These are phyloP conservation scores for Nasturtium officinale DNA, from an alignment of 345 rosid species.

Conservation along the genomic window DNA sequence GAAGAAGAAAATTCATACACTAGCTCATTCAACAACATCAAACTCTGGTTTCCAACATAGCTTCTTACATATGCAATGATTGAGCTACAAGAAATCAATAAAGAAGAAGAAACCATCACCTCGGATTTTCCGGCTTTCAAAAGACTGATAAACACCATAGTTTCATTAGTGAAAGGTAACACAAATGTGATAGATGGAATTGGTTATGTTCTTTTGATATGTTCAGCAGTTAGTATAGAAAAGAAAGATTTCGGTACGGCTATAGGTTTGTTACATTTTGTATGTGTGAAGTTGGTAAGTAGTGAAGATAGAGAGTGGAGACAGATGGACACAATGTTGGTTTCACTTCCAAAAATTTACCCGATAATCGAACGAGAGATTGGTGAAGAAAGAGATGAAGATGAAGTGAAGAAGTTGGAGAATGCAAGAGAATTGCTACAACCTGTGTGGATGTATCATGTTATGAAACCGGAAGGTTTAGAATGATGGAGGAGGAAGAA, in stretches of 20 bases:
- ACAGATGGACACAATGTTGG: constrained; percentile 70
- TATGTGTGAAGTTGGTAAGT: constrained; percentile 58
- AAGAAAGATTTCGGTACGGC: constrained; percentile 59
- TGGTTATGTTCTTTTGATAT: constrained; percentile 60
- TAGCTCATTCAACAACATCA: constrained; percentile 48
- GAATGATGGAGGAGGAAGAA: constrained; percentile 45
- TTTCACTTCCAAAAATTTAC: constrained; percentile 61
- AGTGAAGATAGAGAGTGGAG: constrained; percentile 68
- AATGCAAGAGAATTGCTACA: constrained; percentile 64
- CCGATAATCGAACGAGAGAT: constrained; percentile 63
- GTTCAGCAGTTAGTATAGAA: constrained; percentile 58
- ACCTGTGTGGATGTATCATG: constrained; percentile 85
- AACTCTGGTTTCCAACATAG: constrained; percentile 67
- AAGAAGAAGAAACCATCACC: constrained; percentile 45
- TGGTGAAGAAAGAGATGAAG: constrained; percentile 53
- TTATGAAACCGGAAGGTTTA: constrained; percentile 76
- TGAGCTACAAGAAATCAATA: constrained; percentile 55
- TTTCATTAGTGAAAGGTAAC: constrained; percentile 53
- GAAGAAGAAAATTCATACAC: constrained; percentile 43
- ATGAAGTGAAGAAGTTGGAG: constrained; percentile 45
- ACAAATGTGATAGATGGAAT: constrained; percentile 58
- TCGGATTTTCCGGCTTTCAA: constrained; percentile 48
- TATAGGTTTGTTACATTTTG: constrained; percentile 62
- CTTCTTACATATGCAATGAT: constrained; percentile 54
- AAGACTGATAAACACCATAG: constrained; percentile 48